Percentiles rank a stretch among this genome's conserved stretches.
These are phyloP conservation scores for Grifola frondosa DNA, from an alignment of 1,284 basidiomycete species.

Conservation along the genomic window DNA sequence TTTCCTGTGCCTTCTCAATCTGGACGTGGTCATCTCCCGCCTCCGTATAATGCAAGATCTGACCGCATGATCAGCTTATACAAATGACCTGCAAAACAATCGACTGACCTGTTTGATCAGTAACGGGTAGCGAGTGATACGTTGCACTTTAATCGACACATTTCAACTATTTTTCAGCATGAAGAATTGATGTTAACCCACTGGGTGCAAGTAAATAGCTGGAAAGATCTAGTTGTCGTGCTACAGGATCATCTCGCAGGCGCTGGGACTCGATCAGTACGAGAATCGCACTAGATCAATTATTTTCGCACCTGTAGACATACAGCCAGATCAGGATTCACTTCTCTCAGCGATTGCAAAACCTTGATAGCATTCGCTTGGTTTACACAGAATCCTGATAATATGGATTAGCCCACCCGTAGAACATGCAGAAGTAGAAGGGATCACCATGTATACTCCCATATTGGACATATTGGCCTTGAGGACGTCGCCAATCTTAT, in stretches of 20 bases:
- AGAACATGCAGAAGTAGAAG: background rate
- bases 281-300: background rate
- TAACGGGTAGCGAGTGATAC: constrained; percentile 89
- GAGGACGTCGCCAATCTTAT: constrained; percentile 85
- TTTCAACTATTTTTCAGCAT: background rate
- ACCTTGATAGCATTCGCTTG: constrained; percentile 80
- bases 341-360: constrained; percentile 71
- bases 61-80: background rate
- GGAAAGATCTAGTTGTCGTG: constrained; percentile 84
- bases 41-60: constrained; percentile 83
- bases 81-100: background rate
- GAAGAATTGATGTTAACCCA: constrained; percentile 38
- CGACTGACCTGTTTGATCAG: constrained; percentile 71
- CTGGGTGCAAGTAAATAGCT: constrained; percentile 91
- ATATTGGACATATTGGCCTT: constrained; percentile 74
- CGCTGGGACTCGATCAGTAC: constrained; percentile 39
- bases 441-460: constrained; percentile 70
- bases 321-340: constrained; percentile 62
- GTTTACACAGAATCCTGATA: constrained; percentile 86
- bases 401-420: background rate
- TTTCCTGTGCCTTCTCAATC: constrained; percentile 58
- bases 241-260: constrained; percentile 71
- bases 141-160: constrained; percentile 74
- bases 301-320: constrained; percentile 61
- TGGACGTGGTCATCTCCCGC: constrained; percentile 52